A percentile compares a stretch with the other conserved stretches of the same genome.
Conservation (phyloP, 1,284 basidiomycete genomes). For the Cutaneotrichosporon curvatum region DNA sequence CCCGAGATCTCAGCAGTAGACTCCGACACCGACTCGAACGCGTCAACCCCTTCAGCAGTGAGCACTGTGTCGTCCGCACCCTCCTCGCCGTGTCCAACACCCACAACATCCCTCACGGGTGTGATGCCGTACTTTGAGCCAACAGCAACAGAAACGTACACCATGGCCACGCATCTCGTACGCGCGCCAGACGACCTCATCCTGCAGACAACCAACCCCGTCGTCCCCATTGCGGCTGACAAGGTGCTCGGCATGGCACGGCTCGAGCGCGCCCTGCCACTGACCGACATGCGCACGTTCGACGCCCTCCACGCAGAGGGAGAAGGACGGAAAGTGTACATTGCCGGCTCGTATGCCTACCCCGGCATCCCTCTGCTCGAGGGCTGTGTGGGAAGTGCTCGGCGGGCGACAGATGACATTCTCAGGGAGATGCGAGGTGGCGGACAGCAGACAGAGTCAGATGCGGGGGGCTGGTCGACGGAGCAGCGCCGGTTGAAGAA, state of each 20-base stretch:
- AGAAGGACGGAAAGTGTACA: conserved; percentile 21
- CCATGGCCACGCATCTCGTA: conserved; percentile 59
- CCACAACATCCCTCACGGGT: neutral
- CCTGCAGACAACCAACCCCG: conserved; percentile 68
- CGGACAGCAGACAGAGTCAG: no score
- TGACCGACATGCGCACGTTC: conserved; percentile 17
- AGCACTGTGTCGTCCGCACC: neutral
- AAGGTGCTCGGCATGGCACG: conserved; percentile 55
- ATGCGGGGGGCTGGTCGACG: no score
- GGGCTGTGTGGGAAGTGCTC: conserved; percentile 45
- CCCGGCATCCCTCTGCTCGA: conserved; percentile 47
- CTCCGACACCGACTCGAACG: neutral
- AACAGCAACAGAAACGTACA: conserved; percentile 41
- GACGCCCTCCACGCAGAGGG: conserved; percentile 9
- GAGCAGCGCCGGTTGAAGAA: conserved; percentile 2
- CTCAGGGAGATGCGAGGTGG: no score
- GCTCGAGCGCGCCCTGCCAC: conserved; percentile 52
- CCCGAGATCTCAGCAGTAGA: neutral
- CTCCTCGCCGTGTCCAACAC: conserved; percentile 10
- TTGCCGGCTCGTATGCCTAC: conserved; percentile 44
- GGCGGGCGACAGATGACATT: conserved; percentile 27
- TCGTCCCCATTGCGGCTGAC: conserved; percentile 51
- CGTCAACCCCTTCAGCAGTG: conserved; percentile 1
- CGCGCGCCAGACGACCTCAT: conserved; percentile 38
- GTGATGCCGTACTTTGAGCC: conserved; percentile 28